Evolutionary conservation across 306 rosid species (phyloP).

Genomic region (Fragaria nilgerrensis): DNA sequence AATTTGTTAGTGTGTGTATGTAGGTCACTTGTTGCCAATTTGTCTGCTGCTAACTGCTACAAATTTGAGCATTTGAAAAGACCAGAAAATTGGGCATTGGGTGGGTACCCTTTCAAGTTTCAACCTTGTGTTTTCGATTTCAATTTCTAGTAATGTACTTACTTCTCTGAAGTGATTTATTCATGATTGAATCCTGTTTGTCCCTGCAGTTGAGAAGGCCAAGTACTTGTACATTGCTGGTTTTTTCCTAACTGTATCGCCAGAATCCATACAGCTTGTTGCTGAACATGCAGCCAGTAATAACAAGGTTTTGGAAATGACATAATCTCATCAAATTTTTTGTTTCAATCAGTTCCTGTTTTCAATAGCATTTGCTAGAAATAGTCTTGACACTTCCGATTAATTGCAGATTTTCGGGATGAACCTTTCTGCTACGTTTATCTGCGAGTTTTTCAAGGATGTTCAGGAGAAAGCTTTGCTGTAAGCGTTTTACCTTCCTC

Average conservation of each 20-base stretch:
- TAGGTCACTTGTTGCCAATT: constrained; percentile 92
- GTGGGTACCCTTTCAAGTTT: constrained; percentile 46
- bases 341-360: not conserved
- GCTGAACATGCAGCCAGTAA: constrained; percentile 82
- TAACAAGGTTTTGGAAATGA: constrained; percentile 56
- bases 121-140: not conserved
- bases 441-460: constrained; percentile 91
- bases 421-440: constrained; percentile 97
- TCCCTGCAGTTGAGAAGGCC: constrained; percentile 80
- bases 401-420: constrained; percentile 60
- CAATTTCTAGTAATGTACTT: not conserved
- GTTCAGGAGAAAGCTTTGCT: constrained; percentile 64
- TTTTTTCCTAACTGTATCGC: constrained; percentile 92
- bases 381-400: not conserved
- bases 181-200: not conserved
- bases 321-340: not conserved
- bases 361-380: not conserved
- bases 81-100: constrained; percentile 94
- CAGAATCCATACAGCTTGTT: constrained; percentile 86
- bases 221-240: constrained; percentile 87
- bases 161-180: not conserved
- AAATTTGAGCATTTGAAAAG: constrained; percentile 73
- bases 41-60: constrained; percentile 95
- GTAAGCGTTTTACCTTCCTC: constrained; percentile 35
- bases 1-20: not conserved